Evolutionary conservation across 1,139 yeast species (phyloP), one percentile per base, ranked within the genome.

Genomic region (Saccharomyces hybrid): DNA sequence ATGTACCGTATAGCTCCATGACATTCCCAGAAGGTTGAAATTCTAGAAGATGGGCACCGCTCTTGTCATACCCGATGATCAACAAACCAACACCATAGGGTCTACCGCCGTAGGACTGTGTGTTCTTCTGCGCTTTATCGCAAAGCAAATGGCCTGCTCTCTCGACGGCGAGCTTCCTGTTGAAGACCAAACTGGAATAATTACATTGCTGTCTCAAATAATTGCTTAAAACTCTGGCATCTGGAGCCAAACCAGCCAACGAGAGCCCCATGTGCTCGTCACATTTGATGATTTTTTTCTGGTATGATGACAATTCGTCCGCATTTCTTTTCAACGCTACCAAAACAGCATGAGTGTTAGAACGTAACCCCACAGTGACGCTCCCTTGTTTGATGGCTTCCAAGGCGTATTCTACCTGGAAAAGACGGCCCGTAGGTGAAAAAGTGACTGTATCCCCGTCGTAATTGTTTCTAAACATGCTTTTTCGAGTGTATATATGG

Each of bases 381-480:
- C 96, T 86, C 50, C 99, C 99, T 75, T 93, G 99, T 70, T 93
- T 93, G 73, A 93, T 93, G 16, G 99, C 98, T 69, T 93, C 99
- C 57, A 91, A 77, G 2, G 99, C 99, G 67, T 93, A 93, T 71
- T 93, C 99, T 32, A 80, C 87, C 74, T 93, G 99, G 76, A 93
- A 93, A 59, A 93, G 81, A 66, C 98, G 81, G 23, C 99, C 99
- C 1, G 98, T 93, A 54, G 99, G 98, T 44, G 98, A 90, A 74
- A 88, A 93, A 27, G 99, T 93, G 58, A 93, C 96, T 47, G 97
- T 85, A 71, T 93, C 99, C 80, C 95, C 95, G 72, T 93, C 99
- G 80, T 93, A 93, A 68, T 95, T 93, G 75, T 93, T 93, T 79
- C 99, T 88, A 72, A 93, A 93, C 99, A 69, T 64, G 9, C 48